A percentile compares a stretch with the other conserved stretches of the same genome.
phyloP scores from a whole-genome alignment of 2,329 filamentous ascomycete genomes.

The Epichloe sp. region DNA sequence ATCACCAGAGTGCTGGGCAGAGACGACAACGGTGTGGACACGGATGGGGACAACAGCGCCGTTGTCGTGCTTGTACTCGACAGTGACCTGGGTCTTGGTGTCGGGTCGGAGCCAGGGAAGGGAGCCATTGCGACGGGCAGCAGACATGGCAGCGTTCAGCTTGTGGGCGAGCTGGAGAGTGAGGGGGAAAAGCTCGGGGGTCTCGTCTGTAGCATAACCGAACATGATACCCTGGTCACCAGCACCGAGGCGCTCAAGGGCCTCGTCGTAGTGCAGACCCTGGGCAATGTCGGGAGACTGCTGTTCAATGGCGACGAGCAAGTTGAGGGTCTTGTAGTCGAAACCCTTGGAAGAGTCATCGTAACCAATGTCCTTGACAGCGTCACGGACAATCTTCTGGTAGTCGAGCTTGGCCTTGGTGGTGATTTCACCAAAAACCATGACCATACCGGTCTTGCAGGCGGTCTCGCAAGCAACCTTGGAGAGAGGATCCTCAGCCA shows the following conservation, averaged over 20 bases:
- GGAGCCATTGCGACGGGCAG: constrained; percentile 73
- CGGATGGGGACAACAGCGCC: constrained; percentile 84
- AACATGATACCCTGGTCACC: constrained; percentile 99
- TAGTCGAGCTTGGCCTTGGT: constrained; percentile 94
- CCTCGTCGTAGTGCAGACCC: constrained; percentile 96
- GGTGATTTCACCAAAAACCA: constrained; percentile 98
- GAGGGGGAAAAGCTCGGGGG: constrained; percentile 88
- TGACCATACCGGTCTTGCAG: constrained; percentile 99
- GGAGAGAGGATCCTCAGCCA: constrained; percentile 84
- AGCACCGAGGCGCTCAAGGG: constrained; percentile 92
- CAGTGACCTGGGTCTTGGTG: constrained; percentile 98
- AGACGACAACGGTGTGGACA: constrained; percentile 94
- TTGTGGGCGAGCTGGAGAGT: constrained; percentile 91
- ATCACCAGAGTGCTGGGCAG: constrained; percentile 80
- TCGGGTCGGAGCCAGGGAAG: constrained; percentile 93
- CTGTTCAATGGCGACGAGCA: constrained; percentile 97
- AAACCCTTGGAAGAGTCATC: constrained; percentile 96
- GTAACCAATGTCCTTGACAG: constrained; percentile 98
- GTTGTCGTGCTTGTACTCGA: constrained; percentile 96
- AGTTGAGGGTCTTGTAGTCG: constrained; percentile 99
- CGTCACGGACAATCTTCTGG: constrained; percentile 88
- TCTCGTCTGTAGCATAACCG: constrained; percentile 98
- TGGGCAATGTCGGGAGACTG: constrained; percentile 98
- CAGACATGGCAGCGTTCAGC: constrained; percentile 90
- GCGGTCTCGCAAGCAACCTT: constrained; percentile 99